phyloP scores from a whole-genome alignment of 2,329 filamentous ascomycete genomes.

The Exophiala xenobiotica region DNA sequence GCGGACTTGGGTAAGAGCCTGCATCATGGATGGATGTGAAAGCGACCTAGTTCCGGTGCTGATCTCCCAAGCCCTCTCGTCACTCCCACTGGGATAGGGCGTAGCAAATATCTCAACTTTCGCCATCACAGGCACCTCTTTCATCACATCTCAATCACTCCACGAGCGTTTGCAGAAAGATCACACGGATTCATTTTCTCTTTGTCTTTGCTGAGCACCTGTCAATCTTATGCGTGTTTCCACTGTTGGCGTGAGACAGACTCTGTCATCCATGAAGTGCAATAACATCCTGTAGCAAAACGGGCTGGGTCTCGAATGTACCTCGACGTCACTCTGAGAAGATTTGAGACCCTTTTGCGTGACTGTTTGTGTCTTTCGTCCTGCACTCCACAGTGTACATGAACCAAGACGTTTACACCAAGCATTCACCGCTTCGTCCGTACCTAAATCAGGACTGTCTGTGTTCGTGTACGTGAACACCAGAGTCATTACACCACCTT shows the following conservation, averaged over 20 bases:
- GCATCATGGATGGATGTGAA: slow-evolving; percentile 15
- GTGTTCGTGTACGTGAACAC: background rate
- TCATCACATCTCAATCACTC: slow-evolving; percentile 19
- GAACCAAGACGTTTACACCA: slow-evolving; percentile 13
- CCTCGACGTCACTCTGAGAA: slow-evolving; percentile 27
- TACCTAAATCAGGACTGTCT: slow-evolving; percentile 6
- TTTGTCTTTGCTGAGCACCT: slow-evolving; percentile 2
- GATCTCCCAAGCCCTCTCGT: slow-evolving; percentile 1
- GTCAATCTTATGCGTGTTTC: slow-evolving; percentile 19
- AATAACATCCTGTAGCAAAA: slow-evolving; percentile 23
- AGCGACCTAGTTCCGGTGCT: background rate
- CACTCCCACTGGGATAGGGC: background rate
- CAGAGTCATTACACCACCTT: slow-evolving; percentile 6
- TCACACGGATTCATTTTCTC: slow-evolving; percentile 6
- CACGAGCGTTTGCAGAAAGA: slow-evolving; percentile 16
- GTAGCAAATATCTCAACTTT: slow-evolving; percentile 10
- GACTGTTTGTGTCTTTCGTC: slow-evolving; percentile 22
- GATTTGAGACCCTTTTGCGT: slow-evolving; percentile 22
- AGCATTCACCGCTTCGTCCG: slow-evolving; percentile 21
- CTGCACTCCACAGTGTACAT: slow-evolving; percentile 16
- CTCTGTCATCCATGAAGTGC: slow-evolving; percentile 26
- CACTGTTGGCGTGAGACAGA: slow-evolving; percentile 24
- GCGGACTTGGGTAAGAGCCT: slow-evolving; percentile 21
- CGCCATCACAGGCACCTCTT: slow-evolving; percentile 13
- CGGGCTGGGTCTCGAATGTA: slow-evolving; percentile 24